These are phyloP conservation scores for Agaricus subrufescens DNA, from an alignment of 768 basidiomycete species.

Conservation along the genomic window DNA sequence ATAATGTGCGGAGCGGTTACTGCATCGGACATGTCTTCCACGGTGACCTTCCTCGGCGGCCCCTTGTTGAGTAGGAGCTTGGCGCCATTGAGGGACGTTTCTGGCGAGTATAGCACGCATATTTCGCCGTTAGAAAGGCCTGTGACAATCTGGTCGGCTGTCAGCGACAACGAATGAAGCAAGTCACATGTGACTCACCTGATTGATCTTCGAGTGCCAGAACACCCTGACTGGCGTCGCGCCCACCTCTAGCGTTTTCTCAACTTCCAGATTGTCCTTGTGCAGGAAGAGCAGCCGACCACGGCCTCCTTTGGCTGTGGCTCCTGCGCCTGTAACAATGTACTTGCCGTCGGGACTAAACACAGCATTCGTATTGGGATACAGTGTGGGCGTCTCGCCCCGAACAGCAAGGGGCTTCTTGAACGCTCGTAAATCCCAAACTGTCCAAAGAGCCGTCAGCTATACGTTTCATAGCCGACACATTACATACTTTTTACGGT, in stretches of 20 bases:
- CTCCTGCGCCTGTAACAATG: slow-evolving; percentile 79
- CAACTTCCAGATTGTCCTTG: slow-evolving; percentile 65
- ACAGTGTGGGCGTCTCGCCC: slow-evolving; percentile 64
- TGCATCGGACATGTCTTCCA: slow-evolving; percentile 88
- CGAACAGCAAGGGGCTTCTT: slow-evolving; percentile 81
- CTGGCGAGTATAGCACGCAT: slow-evolving; percentile 88
- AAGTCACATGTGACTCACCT: slow-evolving; percentile 46
- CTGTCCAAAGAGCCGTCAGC: slow-evolving; percentile 33
- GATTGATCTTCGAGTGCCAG: slow-evolving; percentile 98
- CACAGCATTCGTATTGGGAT: slow-evolving; percentile 89
- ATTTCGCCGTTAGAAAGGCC: slow-evolving; percentile 87
- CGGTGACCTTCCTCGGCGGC: slow-evolving; percentile 73
- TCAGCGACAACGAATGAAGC: slow-evolving; percentile 13
- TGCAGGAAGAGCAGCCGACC: slow-evolving; percentile 74
- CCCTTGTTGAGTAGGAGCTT: slow-evolving; percentile 86
- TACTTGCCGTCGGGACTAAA: slow-evolving; percentile 95
- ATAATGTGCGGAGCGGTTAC: slow-evolving; percentile 83
- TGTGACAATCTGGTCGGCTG: slow-evolving; percentile 64
- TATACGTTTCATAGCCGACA: slow-evolving; percentile 7
- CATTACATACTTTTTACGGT: slow-evolving; percentile 83
- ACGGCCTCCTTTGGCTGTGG: slow-evolving; percentile 57
- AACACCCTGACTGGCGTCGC: slow-evolving; percentile 83
- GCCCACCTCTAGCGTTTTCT: slow-evolving; percentile 62
- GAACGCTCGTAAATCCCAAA: slow-evolving; percentile 93
- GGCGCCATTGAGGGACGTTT: slow-evolving; percentile 86